phyloP scores from a whole-genome alignment of 768 basidiomycete genomes.

The Pholiota molesta region DNA sequence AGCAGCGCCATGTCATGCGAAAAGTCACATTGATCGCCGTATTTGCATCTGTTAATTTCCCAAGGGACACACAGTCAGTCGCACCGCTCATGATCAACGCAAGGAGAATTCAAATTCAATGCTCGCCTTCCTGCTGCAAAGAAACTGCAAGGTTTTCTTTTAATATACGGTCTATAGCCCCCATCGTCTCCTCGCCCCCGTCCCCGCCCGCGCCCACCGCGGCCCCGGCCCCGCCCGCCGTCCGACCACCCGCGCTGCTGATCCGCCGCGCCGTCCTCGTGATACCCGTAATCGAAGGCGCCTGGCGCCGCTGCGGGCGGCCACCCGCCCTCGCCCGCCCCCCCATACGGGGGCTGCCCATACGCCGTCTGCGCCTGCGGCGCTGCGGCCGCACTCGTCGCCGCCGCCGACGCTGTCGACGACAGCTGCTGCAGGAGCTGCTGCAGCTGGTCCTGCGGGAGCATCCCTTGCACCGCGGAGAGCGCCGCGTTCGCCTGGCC shows the following conservation, averaged over 20 bases:
- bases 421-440: slow-evolving; percentile 53
- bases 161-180: slow-evolving; percentile 71
- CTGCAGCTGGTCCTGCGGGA: slow-evolving; percentile 66
- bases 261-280: slow-evolving; percentile 18
- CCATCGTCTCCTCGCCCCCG: slow-evolving; percentile 54
- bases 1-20: slow-evolving; percentile 55
- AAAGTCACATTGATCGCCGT: slow-evolving; percentile 87
- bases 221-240: slow-evolving; percentile 46
- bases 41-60: slow-evolving; percentile 79
- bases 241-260: slow-evolving; percentile 43
- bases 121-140: slow-evolving; percentile 93
- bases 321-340: slow-evolving; percentile 9
- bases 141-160: slow-evolving; percentile 90
- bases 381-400: not conserved
- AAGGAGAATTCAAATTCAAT: slow-evolving; percentile 46
- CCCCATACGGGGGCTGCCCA: not conserved
- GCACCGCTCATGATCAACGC: slow-evolving; percentile 35
- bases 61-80: slow-evolving; percentile 41
- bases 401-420: slow-evolving; percentile 4
- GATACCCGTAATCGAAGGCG: slow-evolving; percentile 28
- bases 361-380: not conserved
- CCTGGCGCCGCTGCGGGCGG: slow-evolving; percentile 19
- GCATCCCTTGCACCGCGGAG: slow-evolving; percentile 40
- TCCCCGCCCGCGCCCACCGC: slow-evolving; percentile 55
- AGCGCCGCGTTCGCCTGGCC: slow-evolving; percentile 26